phyloP scores from a whole-genome alignment of 2,329 filamentous ascomycete genomes.

The Fusarium temperatum region DNA sequence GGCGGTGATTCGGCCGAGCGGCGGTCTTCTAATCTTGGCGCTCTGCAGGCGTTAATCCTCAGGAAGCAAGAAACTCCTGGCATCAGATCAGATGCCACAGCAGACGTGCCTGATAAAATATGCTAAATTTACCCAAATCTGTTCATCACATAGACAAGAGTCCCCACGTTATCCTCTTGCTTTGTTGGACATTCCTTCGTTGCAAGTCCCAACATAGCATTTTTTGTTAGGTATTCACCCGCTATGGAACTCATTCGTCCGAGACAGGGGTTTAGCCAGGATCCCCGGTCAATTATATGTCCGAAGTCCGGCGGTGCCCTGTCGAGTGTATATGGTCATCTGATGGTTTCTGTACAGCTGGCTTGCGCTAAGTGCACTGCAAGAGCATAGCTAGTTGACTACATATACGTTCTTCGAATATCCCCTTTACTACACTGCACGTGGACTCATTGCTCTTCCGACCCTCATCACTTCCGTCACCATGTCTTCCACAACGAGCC shows the following conservation, averaged over 20 bases:
- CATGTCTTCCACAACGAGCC: not conserved
- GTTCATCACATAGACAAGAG: not conserved
- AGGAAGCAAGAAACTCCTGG: not conserved
- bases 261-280: not conserved
- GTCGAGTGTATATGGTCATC: not conserved
- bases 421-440: no score
- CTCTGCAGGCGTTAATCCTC: not conserved
- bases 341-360: not conserved
- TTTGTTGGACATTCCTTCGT: not conserved
- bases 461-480: rapidly evolving
- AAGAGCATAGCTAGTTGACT: not conserved
- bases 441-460: no score
- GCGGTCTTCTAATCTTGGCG: not conserved
- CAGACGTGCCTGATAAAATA: rapidly evolving
- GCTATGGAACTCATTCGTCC: not conserved
- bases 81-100: not conserved
- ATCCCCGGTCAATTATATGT: not conserved
- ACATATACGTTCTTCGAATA: not conserved
- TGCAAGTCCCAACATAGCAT: no score
- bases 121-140: not conserved
- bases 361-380: no score
- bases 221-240: rapidly evolving
- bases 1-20: not conserved
- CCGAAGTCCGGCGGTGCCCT: not conserved
- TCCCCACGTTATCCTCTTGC: not conserved